Percentiles rank a stretch among this genome's conserved stretches.
These are phyloP conservation scores for Gastrolobium villosum DNA, from an alignment of 306 rosid genomes.

Conservation along the genomic window DNA sequence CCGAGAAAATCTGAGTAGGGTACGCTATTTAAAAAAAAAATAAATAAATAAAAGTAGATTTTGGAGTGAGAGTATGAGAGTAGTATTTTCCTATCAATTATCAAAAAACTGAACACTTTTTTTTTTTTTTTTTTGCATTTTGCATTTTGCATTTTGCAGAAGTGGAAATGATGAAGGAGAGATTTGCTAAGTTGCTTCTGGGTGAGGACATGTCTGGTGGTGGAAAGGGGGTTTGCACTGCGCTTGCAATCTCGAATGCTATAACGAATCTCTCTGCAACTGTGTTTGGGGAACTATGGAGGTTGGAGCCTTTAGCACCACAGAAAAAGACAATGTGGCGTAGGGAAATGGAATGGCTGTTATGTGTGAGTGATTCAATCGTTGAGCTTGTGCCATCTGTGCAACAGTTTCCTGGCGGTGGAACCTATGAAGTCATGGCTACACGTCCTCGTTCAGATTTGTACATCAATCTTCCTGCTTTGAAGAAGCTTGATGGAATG, in stretches of 20 bases:
- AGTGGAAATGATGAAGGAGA: slow-evolving; percentile 96
- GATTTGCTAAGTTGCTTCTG: slow-evolving; percentile 86
- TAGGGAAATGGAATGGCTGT: slow-evolving; percentile 91
- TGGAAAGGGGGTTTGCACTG: slow-evolving; percentile 99
- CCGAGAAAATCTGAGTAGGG: no score
- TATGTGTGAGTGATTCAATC: slow-evolving; percentile 87
- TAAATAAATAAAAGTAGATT: no score
- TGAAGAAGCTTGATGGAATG: slow-evolving; percentile 91
- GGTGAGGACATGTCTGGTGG: slow-evolving; percentile 99
- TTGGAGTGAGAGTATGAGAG: background rate
- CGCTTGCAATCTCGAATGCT: slow-evolving; percentile 94
- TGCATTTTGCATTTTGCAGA: slow-evolving; percentile 55
- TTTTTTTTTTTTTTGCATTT: no score
- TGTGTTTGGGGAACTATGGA: slow-evolving; percentile 93
- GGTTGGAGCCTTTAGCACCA: slow-evolving; percentile 83
- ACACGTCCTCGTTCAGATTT: slow-evolving; percentile 82
- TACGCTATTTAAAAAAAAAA: no score
- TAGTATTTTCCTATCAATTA: no score
- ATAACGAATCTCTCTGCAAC: slow-evolving; percentile 96
- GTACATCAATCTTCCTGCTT: slow-evolving; percentile 85
- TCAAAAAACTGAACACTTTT: no score
- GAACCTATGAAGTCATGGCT: slow-evolving; percentile 89
- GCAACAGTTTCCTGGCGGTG: slow-evolving; percentile 93
- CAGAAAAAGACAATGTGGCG: slow-evolving; percentile 93
- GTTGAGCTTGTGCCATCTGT: slow-evolving; percentile 91